Evolutionary conservation across 2,329 filamentous ascomycete genomes (phyloP).

Genomic region (Cytospora piceicola): DNA sequence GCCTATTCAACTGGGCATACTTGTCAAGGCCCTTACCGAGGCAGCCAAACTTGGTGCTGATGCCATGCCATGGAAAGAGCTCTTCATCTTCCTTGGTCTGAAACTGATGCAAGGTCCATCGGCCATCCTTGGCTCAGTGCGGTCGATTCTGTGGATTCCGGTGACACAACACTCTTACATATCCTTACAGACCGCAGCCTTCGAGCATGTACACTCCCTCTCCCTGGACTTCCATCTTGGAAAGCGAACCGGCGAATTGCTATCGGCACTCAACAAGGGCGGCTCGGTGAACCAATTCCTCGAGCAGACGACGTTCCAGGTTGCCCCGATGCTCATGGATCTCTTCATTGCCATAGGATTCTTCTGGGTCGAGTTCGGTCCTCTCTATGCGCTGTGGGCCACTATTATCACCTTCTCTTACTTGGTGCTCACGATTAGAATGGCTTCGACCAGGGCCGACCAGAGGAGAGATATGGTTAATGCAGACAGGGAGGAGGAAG

Average conservation of each 20-base stretch:
- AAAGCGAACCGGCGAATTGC: conserved; percentile 93
- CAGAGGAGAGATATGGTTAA: conserved; percentile 94
- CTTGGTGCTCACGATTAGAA: conserved; percentile 92
- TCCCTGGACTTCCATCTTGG: conserved; percentile 96
- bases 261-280: conserved; percentile 95
- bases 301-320: conserved; percentile 94
- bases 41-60: conserved; percentile 47
- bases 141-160: conserved; percentile 91
- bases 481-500: conserved; percentile 90
- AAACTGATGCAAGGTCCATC: conserved; percentile 87
- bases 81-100: conserved; percentile 76
- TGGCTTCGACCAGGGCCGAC: conserved; percentile 91
- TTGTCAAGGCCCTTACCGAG: conserved; percentile 72
- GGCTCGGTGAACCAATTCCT: conserved; percentile 95
- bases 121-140: conserved; percentile 79
- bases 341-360: conserved; percentile 82
- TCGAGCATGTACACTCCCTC: conserved; percentile 94
- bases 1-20: conserved; percentile 76
- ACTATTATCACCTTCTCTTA: conserved; percentile 93
- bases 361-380: conserved; percentile 78
- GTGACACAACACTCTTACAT: conserved; percentile 97
- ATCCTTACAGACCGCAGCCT: conserved; percentile 90
- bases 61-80: conserved; percentile 71
- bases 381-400: conserved; percentile 88
- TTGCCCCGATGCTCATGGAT: conserved; percentile 93